These are phyloP conservation scores for Didymella keratinophila DNA, from an alignment of 2,329 filamentous ascomycete species.

Conservation along the genomic window DNA sequence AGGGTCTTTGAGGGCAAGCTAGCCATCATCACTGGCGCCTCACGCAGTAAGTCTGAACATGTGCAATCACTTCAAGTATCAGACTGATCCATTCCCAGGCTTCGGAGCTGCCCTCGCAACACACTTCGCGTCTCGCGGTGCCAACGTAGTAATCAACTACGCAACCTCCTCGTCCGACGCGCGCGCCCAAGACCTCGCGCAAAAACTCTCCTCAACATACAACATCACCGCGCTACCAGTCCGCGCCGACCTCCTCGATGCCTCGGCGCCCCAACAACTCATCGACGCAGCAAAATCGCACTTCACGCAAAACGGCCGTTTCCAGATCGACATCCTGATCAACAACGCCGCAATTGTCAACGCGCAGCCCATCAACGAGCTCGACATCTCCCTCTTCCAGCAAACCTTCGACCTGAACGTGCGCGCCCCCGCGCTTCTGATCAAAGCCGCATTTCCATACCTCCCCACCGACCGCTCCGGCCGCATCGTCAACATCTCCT, in stretches of 20 bases:
- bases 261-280: constrained; percentile 64
- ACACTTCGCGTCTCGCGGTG: constrained; percentile 73
- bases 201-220: constrained; percentile 61
- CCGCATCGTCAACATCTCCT: constrained; percentile 66
- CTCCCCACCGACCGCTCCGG: constrained; percentile 71
- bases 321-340: constrained; percentile 79
- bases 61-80: not conserved
- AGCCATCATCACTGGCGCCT: constrained; percentile 77
- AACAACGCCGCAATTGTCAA: constrained; percentile 65
- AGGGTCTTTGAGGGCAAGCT: constrained; percentile 69
- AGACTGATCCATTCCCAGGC: constrained; percentile 55
- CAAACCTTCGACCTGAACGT: constrained; percentile 28
- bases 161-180: constrained; percentile 65
- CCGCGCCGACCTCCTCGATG: constrained; percentile 72
- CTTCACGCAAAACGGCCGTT: constrained; percentile 58
- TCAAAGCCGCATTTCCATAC: constrained; percentile 72
- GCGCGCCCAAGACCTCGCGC: constrained; percentile 59
- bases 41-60: constrained; percentile 64
- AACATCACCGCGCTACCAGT: constrained; percentile 66
- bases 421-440: constrained; percentile 64
- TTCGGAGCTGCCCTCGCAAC: constrained; percentile 71
- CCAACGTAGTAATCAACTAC: constrained; percentile 72
- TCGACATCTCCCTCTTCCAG: constrained; percentile 1
- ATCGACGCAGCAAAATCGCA: constrained; percentile 63
- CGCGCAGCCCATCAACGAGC: constrained; percentile 24